Evolutionary conservation across 257 asterid species (phyloP).

Genomic region (Lithospermum erythrorhizon): DNA sequence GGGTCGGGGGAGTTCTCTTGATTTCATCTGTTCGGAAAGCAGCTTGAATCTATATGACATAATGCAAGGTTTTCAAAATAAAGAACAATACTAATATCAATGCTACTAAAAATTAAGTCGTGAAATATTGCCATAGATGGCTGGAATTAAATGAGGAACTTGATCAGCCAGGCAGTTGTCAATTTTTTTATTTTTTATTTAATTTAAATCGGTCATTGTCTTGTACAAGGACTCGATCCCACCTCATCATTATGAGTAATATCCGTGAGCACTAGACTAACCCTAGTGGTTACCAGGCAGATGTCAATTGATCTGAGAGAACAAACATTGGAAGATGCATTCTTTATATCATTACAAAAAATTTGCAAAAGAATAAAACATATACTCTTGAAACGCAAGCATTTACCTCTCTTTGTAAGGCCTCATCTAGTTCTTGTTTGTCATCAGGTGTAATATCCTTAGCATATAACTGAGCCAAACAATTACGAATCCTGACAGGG

Average conservation of each 20-base stretch:
- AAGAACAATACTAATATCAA: too few species aligned
- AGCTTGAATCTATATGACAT: slow-evolving; percentile 30
- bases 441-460: slow-evolving; percentile 40
- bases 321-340: too few species aligned
- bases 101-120: not conserved
- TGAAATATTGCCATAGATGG: not conserved
- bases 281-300: too few species aligned
- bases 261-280: too few species aligned
- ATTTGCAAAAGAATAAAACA: too few species aligned
- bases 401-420: slow-evolving; percentile 41
- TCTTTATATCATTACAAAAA: too few species aligned
- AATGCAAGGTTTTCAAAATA: not conserved
- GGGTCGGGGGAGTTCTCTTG: slow-evolving; percentile 43
- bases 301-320: too few species aligned
- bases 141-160: not conserved
- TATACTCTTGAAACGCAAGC: not conserved
- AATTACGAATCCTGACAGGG: slow-evolving; percentile 29
- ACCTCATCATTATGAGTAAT: too few species aligned
- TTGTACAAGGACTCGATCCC: too few species aligned
- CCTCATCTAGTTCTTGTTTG: slow-evolving; percentile 41
- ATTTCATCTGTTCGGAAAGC: slow-evolving; percentile 49
- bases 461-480: slow-evolving; percentile 40
- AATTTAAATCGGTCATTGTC: too few species aligned
- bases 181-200: too few species aligned
- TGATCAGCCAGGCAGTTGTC: too few species aligned